A percentile compares a stretch with the other conserved stretches of the same genome.
phyloP scores from a whole-genome alignment of 1,284 basidiomycete species.

The Erythrobasidium hasegawianum region DNA sequence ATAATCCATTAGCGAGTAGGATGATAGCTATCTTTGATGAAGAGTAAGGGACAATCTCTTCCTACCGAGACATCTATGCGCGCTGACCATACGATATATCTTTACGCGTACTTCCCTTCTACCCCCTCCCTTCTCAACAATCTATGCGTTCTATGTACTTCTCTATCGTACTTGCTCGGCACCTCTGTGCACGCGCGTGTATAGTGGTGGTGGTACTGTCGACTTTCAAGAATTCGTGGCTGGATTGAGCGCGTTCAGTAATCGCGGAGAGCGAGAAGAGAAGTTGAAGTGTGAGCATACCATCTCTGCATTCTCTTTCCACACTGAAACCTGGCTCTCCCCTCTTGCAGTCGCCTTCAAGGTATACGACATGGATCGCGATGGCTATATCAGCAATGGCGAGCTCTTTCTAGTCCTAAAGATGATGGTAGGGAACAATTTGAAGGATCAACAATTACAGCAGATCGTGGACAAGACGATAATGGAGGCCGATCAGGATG shows the following conservation, averaged over 20 bases:
- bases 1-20: conserved; percentile 90
- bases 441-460: conserved; percentile 98
- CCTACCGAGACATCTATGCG: background rate
- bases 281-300: conserved; percentile 90
- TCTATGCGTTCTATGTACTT: background rate
- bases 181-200: background rate
- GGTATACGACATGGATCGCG: conserved; percentile 97
- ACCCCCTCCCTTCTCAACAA: too few species aligned
- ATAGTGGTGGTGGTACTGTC: conserved; percentile 90
- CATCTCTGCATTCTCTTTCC: too few species aligned
- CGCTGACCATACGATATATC: background rate
- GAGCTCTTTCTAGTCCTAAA: conserved; percentile 97
- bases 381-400: conserved; percentile 97
- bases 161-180: too few species aligned
- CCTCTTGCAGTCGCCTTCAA: conserved; percentile 98
- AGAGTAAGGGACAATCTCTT: too few species aligned
- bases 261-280: conserved; percentile 90
- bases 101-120: conserved; percentile 8
- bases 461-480: conserved; percentile 99
- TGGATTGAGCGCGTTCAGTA: conserved; percentile 93
- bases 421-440: conserved; percentile 99
- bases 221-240: conserved; percentile 99
- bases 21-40: conserved; percentile 99
- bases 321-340: too few species aligned
- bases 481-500: conserved; percentile 98